phyloP scores from a whole-genome alignment of 768 basidiomycete species.

The Mycena vitilis region DNA sequence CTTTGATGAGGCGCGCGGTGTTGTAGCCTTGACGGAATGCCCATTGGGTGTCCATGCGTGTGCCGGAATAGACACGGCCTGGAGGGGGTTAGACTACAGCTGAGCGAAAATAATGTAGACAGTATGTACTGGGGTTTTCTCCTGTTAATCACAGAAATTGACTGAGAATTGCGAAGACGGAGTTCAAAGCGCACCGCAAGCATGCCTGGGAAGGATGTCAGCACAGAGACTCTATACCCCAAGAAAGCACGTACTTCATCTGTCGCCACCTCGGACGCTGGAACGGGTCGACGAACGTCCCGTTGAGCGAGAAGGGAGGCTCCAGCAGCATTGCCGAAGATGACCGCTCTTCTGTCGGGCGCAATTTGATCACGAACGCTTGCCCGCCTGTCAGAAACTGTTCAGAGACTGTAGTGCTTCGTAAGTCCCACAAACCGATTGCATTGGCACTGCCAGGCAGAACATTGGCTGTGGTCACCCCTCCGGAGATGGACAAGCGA shows the following conservation, averaged over 20 bases:
- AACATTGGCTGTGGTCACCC: constrained; percentile 79
- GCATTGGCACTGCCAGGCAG: constrained; percentile 74
- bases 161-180: neutral
- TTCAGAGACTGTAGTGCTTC: neutral
- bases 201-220: constrained; percentile 58
- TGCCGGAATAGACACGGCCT: constrained; percentile 55
- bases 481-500: constrained; percentile 70
- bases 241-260: constrained; percentile 74
- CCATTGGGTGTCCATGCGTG: constrained; percentile 75
- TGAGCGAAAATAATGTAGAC: neutral
- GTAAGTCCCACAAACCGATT: neutral
- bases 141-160: constrained; percentile 8
- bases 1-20: constrained; percentile 71
- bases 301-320: constrained; percentile 69
- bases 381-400: constrained; percentile 61
- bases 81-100: neutral
- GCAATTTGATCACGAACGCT: constrained; percentile 81
- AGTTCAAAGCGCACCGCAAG: constrained; percentile 72
- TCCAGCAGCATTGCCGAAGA: constrained; percentile 80
- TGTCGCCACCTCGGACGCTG: constrained; percentile 69
- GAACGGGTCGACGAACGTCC: constrained; percentile 44
- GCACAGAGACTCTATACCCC: too few relatives aligned
- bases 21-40: constrained; percentile 80
- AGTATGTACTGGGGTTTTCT: constrained; percentile 29
- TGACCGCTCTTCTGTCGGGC: constrained; percentile 74